Base-by-base conservation (phyloP, 495 filamentous ascomycete genomes). In the Podospora didyma region DNA sequence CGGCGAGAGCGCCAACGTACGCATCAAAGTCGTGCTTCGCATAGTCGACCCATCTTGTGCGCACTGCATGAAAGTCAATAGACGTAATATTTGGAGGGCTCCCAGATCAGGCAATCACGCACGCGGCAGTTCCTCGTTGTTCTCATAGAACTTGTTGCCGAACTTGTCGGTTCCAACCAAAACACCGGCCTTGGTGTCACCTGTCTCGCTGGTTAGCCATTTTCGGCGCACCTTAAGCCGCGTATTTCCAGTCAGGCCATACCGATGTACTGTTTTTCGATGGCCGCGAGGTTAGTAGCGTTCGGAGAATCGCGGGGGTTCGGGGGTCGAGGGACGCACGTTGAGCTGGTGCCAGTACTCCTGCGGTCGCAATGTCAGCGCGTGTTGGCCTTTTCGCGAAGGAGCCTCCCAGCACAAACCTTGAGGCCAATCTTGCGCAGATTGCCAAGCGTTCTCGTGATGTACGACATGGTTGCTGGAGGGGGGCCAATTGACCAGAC, bases 111-210 rank as follows among this genome's bases (percentile, higher is more conserved):
- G 16, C 23, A 28, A 69, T 22, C 20, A 63, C 88, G 73, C 76
- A 96, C 93, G 83, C 49, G 95, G 95, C 46, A 99, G 79, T 73
- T 99, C 94, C 69, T 98, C 91, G 59, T 84, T 72, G 77, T 99
- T 96, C 81, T 97, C 95, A 75, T 81, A 99, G 81, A 81, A 99
- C 73, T 95, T 97, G 82, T 99, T 99, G 68, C 95, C 95, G 71
- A 83, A 97, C 66, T 84, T 82, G 79, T 99, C 95, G 59, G 71
- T 79, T 54, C 87, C 95, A 58, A 99, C 86, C 63, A 96, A 80
- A 51, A 81, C 86, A 64, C 95, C 95, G 62, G 89, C 88, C 78
- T 97, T 97, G 72, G 94, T 97, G 79, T 99, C 95, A 76, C 95
- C 95, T 89, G 67, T 46, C 19, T n/a, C 57, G 65, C 5, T 67